Percentiles rank a stretch among this genome's conserved stretches.
Conservation (phyloP, 257 asterid genomes). For the Mitragyna speciosa region DNA sequence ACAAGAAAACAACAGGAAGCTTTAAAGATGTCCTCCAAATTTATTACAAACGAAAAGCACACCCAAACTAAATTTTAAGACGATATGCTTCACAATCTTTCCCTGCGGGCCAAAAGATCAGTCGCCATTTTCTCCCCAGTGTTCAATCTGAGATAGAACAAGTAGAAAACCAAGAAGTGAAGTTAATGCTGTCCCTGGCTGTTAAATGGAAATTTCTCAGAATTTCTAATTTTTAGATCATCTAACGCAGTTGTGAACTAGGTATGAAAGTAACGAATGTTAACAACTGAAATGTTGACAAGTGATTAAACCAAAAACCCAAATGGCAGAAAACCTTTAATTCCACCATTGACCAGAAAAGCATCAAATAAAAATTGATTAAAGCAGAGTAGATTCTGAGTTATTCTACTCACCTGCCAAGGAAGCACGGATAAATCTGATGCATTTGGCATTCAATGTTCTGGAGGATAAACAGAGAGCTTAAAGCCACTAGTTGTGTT, state of each 20-base stretch:
- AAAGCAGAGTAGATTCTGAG: background rate
- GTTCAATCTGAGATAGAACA: background rate
- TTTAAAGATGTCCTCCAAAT: background rate
- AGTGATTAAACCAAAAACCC: background rate
- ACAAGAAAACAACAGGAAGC: background rate
- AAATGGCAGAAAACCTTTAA: background rate
- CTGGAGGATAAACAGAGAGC: constrained; percentile 23
- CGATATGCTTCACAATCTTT: background rate
- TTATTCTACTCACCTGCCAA: background rate
- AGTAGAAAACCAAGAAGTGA: background rate
- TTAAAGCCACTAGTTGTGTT: background rate
- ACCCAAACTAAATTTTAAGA: background rate
- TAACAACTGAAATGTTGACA: background rate
- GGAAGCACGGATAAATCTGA: background rate
- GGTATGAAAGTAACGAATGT: background rate
- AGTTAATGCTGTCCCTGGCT: background rate
- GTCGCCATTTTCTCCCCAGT: background rate
- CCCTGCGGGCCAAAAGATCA: background rate
- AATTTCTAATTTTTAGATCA: too few species aligned
- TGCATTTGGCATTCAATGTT: constrained; percentile 15
- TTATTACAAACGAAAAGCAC: background rate
- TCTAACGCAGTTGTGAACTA: too few species aligned
- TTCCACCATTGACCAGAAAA: background rate
- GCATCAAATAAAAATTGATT: background rate
- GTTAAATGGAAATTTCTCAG: too few species aligned